These are phyloP conservation scores for Colletotrichum aenigma DNA, from an alignment of 2,329 filamentous ascomycete genomes.

Conservation along the genomic window DNA sequence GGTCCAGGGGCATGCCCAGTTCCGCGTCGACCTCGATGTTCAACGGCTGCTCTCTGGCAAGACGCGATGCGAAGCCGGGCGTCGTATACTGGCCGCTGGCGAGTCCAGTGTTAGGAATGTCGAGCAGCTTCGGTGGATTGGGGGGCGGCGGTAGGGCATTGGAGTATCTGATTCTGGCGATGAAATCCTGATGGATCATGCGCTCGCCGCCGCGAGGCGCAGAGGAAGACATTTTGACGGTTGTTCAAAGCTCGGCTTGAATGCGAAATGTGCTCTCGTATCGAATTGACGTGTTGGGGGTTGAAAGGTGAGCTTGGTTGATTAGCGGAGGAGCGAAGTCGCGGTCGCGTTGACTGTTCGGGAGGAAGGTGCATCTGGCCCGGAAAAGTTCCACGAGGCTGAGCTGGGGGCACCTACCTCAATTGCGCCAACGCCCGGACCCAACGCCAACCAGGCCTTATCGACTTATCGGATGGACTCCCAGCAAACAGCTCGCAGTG, in stretches of 20 bases:
- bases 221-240: conserved; percentile 34
- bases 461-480: conserved; percentile 8
- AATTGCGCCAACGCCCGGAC: conserved; percentile 7
- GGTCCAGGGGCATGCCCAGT: conserved; percentile 94
- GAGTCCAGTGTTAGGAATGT: conserved; percentile 93
- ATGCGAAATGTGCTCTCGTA: neutral
- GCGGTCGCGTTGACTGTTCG: conserved; percentile 10
- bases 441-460: neutral
- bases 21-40: conserved; percentile 98
- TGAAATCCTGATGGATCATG: conserved; percentile 90
- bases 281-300: neutral
- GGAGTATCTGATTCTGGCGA: conserved; percentile 92
- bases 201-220: conserved; percentile 54
- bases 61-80: conserved; percentile 84
- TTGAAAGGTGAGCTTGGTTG: neutral
- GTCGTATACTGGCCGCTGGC: conserved; percentile 87
- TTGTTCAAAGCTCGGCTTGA: neutral
- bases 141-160: conserved; percentile 95
- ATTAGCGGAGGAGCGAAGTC: neutral
- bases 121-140: conserved; percentile 93
- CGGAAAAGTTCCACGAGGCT: conserved; percentile 23
- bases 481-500: neutral
- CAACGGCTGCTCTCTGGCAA: conserved; percentile 88
- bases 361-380: conserved; percentile 7
- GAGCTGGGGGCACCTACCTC: neutral